These are phyloP conservation scores for Erigeron philadelphicus DNA, from an alignment of 140 eudicot species.

Conservation along the genomic window DNA sequence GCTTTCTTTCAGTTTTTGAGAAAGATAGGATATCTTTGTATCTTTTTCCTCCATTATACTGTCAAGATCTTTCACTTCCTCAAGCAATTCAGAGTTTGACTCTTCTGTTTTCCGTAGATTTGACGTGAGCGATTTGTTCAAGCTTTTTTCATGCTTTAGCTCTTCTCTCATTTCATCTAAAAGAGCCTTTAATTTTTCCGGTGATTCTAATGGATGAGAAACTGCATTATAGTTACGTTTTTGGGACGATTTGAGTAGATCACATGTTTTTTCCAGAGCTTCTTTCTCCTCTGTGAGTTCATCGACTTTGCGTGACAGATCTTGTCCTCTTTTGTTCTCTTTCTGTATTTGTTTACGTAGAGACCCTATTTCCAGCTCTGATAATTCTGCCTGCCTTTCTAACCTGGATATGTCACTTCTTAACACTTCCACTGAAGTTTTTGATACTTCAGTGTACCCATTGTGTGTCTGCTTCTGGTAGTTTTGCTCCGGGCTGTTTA, in stretches of 20 bases:
- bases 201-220: slow-evolving; percentile 11
- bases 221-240: slow-evolving; percentile 15
- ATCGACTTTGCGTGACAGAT: slow-evolving; percentile 37
- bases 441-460: slow-evolving; percentile 28
- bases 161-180: slow-evolving; percentile 37
- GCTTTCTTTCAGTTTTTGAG: slow-evolving; percentile 35
- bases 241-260: slow-evolving; percentile 33
- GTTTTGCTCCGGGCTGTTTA: slow-evolving; percentile 38
- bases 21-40: slow-evolving; percentile 40
- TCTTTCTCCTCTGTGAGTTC: slow-evolving; percentile 55
- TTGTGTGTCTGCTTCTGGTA: slow-evolving; percentile 20
- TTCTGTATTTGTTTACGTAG: slow-evolving; percentile 77
- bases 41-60: slow-evolving; percentile 51
- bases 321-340: slow-evolving; percentile 68
- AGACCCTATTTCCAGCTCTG: slow-evolving; percentile 72
- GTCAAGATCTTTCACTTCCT: slow-evolving; percentile 54
- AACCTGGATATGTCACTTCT: slow-evolving; percentile 41
- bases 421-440: slow-evolving; percentile 30
- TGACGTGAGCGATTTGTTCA: slow-evolving; percentile 29
- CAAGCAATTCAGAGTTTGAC: slow-evolving; percentile 53
- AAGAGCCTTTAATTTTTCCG: not conserved
- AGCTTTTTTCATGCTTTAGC: slow-evolving; percentile 42
- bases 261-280: slow-evolving; percentile 49
- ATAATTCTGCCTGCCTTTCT: slow-evolving; percentile 69
- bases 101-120: slow-evolving; percentile 12